Base-by-base conservation (phyloP, 306 rosid genomes). In the Prunus mongolica region DNA sequence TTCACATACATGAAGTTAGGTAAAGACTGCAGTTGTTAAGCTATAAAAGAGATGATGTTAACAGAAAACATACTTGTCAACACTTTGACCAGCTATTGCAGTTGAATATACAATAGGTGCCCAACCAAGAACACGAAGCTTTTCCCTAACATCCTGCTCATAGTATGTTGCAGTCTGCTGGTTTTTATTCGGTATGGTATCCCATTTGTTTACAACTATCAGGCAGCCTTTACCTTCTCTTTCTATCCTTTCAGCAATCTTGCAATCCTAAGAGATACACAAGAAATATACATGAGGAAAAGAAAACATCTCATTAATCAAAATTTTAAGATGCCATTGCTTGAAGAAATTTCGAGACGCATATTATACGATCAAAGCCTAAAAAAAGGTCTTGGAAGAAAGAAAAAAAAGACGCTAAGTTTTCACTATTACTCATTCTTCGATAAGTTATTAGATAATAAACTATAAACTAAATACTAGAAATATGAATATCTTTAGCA, bases 161-260 rank as follows among this genome's bases (percentile, higher is more conserved):
- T 95, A 92, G 82, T 85, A 84, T 74, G 85, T 71, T 38, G 97
- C 92, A 56, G 96, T 92, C 93, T 92, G 96, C 82, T 92, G 98
- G 76, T 92, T 90, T 78, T 95, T 95, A 80, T 92, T 88, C 18
- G 97, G 95, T 84, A 92, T 89, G 16, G 97, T 95, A 82, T 95
- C 98, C 98, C 98, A 95, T 82, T 95, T 95, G 84, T 95, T 92
- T 44, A 95, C 98, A 60, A 92, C 98, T 57, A 95, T 89, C 81
- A 95, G 87, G 81, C 97, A 95, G 67, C 96, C 97, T 76, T 95
- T 95, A 65, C 97, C 98, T 88, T 89, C 98, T 71, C 65, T 82
- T 86, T 92, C 98, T 78, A 95, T 90, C 83, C 98, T 88, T 81
- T 95, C 98, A 79, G 97, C 98, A 79, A 95, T 88, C 86, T 83